Evolutionary conservation across 2,329 filamentous ascomycete genomes (phyloP).

Genomic region (Blastomyces parvus): DNA sequence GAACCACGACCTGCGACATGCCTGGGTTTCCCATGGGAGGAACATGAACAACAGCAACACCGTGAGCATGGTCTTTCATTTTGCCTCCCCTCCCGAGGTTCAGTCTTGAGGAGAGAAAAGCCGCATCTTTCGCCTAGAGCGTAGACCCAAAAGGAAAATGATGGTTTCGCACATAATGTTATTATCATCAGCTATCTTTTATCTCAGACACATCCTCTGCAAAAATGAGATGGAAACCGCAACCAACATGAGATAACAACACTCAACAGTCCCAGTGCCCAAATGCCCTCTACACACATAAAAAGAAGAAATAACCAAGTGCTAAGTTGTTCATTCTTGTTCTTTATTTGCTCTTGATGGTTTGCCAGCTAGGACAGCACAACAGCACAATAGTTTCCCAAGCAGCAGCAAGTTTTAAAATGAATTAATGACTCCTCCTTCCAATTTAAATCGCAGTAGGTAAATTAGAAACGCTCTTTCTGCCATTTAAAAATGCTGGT

Average conservation of each 20-base stretch:
- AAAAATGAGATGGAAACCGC: neutral
- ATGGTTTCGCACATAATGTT: neutral
- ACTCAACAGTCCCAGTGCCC: too few species aligned
- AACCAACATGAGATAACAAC: neutral
- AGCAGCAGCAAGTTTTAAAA: neutral
- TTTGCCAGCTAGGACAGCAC: neutral
- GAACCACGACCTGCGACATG: conserved; percentile 7
- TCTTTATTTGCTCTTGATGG: neutral
- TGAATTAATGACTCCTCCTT: neutral
- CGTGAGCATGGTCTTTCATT: neutral
- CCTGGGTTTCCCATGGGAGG: conserved; percentile 9
- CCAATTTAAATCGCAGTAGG: neutral
- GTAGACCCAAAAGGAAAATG: neutral
- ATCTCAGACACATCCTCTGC: neutral
- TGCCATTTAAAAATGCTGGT: neutral
- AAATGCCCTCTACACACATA: neutral
- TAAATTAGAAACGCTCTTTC: neutral
- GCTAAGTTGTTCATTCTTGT: neutral
- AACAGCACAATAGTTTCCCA: neutral
- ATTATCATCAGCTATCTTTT: neutral
- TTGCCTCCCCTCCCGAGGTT: neutral
- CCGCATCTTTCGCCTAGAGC: neutral
- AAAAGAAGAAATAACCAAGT: neutral
- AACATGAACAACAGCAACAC: neutral
- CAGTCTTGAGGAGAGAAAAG: neutral